These are phyloP conservation scores for Wickerhamomyces alni DNA, from an alignment of 805 yeast species.

Conservation along the genomic window DNA sequence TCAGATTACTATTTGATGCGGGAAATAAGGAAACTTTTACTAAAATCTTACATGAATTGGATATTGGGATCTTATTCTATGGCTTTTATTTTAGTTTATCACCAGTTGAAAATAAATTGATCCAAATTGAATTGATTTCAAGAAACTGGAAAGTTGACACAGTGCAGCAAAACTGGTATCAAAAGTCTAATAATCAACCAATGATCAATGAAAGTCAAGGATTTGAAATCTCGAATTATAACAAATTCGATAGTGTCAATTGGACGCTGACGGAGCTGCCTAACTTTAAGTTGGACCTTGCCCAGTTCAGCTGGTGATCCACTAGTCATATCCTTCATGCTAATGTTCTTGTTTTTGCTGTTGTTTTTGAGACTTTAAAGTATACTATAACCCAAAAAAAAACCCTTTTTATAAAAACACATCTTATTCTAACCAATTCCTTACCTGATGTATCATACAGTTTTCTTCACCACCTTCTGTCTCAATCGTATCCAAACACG, in stretches of 20 bases:
- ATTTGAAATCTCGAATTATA: constrained; percentile 11
- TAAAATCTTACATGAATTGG: constrained; percentile 8
- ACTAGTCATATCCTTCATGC: too few species aligned
- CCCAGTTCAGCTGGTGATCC: not conserved
- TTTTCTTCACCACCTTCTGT: not conserved
- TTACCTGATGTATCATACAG: too few species aligned
- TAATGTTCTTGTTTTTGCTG: not conserved
- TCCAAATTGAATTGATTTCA: constrained; percentile 69
- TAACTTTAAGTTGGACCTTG: constrained; percentile 13
- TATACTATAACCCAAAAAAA: too few species aligned
- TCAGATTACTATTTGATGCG: constrained; percentile 1
- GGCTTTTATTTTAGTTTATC: constrained; percentile 79
- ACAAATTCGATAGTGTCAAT: constrained; percentile 18
- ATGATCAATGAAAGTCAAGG: constrained; percentile 6
- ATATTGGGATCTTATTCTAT: constrained; percentile 50
- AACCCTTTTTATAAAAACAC: too few species aligned
- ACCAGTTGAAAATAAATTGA: constrained; percentile 60
- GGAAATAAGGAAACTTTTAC: constrained; percentile 1
- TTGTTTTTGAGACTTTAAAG: too few species aligned
- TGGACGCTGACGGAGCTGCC: constrained; percentile 16
- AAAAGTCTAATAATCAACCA: constrained; percentile 41
- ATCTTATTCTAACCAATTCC: too few species aligned
- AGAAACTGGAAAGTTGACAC: constrained; percentile 81
- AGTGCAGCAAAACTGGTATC: constrained; percentile 72
- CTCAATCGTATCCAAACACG: constrained; percentile 54